A percentile compares a stretch with the other conserved stretches of the same genome.
Evolutionary conservation across 2,329 filamentous ascomycete genomes (phyloP).

Genomic region (Colletotrichum musicola): DNA sequence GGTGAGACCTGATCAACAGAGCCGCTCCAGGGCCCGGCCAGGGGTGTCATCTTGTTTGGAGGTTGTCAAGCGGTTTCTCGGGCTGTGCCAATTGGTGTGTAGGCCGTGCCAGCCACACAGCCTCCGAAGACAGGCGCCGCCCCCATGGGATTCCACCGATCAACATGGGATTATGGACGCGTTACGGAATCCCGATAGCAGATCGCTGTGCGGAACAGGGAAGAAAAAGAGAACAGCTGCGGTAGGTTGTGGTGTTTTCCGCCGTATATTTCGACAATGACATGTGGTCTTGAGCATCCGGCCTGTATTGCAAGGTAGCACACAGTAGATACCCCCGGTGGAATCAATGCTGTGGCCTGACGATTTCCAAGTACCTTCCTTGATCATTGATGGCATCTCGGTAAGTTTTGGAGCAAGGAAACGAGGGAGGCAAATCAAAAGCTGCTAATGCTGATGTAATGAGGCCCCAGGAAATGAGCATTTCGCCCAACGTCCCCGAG

Average conservation of each 20-base stretch:
- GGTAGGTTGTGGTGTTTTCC: conserved; percentile 1
- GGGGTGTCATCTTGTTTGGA: conserved; percentile 29
- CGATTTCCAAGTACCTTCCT: neutral
- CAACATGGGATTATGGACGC: conserved; percentile 24
- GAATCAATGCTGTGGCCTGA: neutral
- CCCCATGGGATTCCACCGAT: conserved; percentile 27
- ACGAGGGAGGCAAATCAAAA: conserved; percentile 5
- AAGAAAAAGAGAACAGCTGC: neutral
- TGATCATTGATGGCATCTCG: neutral
- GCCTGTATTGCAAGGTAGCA: too few species aligned
- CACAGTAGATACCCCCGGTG: neutral
- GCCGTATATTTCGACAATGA: neutral
- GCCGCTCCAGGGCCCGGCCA: conserved; percentile 29
- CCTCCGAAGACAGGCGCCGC: conserved; percentile 5
- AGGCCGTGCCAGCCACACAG: conserved; percentile 23
- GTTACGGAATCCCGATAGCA: conserved; percentile 21
- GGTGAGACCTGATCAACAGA: conserved; percentile 38
- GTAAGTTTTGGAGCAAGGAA: conserved; percentile 14
- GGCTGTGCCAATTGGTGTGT: neutral
- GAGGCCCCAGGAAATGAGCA: conserved; percentile 6
- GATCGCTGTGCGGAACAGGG: conserved; percentile 11
- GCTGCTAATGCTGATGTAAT: conserved; percentile 11
- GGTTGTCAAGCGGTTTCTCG: conserved; percentile 1
- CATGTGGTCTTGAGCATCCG: neutral
- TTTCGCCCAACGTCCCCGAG: conserved; percentile 9